Evolutionary conservation across 148 eudicot genomes (phyloP).

Genomic region (Bassia scoparia): DNA sequence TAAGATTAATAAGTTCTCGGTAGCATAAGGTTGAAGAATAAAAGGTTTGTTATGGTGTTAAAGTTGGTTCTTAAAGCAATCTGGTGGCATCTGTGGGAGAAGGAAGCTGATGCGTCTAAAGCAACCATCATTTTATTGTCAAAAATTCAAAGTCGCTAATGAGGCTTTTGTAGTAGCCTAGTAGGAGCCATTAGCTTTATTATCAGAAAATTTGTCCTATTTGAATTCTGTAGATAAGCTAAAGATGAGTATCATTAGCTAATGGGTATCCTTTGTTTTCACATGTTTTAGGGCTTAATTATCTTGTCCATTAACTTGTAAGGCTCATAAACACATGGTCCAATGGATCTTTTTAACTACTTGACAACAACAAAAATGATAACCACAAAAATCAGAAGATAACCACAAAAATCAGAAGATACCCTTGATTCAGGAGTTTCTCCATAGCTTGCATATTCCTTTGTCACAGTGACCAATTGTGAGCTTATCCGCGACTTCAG

Average conservation of each 20-base stretch:
- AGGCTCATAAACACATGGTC: neutral
- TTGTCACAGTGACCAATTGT: conserved; percentile 68
- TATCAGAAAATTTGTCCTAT: neutral
- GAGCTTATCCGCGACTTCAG: conserved; percentile 79
- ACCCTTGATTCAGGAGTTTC: conserved; percentile 86
- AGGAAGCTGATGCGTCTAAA: neutral
- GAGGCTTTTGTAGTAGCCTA: neutral
- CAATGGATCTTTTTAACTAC: neutral
- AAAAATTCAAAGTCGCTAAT: neutral
- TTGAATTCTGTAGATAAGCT: neutral
- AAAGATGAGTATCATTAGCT: neutral
- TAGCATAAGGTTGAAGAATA: neutral
- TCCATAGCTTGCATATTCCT: conserved; percentile 93
- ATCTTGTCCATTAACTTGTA: neutral
- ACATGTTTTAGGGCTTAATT: neutral
- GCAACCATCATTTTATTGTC: neutral
- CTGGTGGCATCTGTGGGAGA: neutral
- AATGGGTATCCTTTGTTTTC: neutral
- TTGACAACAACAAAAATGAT: too few species aligned
- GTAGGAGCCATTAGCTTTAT: neutral
- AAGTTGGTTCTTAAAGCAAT: neutral
- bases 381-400: neutral
- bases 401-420: conserved; percentile 8
- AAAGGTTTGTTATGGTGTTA: neutral
- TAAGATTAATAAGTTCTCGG: neutral